Conservation (phyloP, 108 stramenopile genomes). For the Stephanodiscus triporus region DNA sequence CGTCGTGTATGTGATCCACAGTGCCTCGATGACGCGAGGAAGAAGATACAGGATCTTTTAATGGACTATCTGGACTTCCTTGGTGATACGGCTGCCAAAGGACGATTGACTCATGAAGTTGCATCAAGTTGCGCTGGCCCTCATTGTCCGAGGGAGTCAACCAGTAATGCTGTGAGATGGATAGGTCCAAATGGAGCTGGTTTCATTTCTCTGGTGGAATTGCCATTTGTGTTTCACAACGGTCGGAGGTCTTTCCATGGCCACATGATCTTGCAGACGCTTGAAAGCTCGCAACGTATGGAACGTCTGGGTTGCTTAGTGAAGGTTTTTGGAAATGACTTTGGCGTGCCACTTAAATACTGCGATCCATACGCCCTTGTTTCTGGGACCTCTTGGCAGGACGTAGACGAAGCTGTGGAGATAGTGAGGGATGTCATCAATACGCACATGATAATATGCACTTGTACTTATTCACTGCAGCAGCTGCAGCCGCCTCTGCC, state of each 20-base stretch:
- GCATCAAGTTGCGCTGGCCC: not conserved
- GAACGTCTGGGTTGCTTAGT: not conserved
- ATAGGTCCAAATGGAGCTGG: not conserved
- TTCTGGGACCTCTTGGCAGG: not conserved
- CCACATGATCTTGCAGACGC: not conserved
- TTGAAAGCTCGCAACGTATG: not conserved
- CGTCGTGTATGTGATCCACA: not conserved
- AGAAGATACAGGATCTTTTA: not conserved
- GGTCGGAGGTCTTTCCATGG: not conserved
- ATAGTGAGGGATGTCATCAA: not conserved
- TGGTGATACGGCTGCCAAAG: not conserved
- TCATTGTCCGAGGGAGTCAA: not conserved
- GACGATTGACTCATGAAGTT: slow-evolving; percentile 5
- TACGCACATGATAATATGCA: not conserved
- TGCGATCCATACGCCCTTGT: slow-evolving; percentile 5
- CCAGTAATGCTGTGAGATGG: not conserved
- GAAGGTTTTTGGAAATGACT: not conserved
- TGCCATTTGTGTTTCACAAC: not conserved
- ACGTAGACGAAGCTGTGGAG: slow-evolving; percentile 1
- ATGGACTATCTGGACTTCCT: not conserved
- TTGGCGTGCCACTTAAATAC: not conserved
- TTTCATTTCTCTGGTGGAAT: not conserved
- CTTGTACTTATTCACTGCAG: slow-evolving; percentile 5
- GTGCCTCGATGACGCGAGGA: not conserved
- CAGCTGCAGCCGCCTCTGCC: not conserved